Evolutionary conservation across 2,329 filamentous ascomycete species (phyloP).

Genomic region (Botryotinia calthae): DNA sequence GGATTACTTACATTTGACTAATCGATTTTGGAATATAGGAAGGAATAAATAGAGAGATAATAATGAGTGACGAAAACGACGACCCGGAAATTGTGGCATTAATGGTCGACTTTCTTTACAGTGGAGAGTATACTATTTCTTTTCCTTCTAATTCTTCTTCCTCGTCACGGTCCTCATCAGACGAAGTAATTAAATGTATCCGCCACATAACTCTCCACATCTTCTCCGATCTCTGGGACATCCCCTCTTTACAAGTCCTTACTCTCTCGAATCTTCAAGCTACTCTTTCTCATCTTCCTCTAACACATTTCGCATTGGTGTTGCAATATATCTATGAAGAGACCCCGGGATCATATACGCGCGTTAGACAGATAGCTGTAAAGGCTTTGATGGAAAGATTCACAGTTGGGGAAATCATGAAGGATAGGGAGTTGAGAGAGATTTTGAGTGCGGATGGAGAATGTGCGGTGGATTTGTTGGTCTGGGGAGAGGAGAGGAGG

Average conservation of each 20-base stretch:
- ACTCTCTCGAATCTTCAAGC: not conserved
- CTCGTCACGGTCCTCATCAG: not conserved
- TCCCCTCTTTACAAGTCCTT: not conserved
- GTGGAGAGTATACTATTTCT: not conserved
- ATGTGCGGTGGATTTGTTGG: not conserved
- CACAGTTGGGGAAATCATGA: not conserved
- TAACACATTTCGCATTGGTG: not conserved
- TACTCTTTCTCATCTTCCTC: not conserved
- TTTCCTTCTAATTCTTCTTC: not conserved
- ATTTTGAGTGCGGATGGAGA: not conserved
- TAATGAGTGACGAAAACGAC: not conserved
- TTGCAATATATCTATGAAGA: not conserved
- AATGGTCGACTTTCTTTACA: conserved; percentile 19
- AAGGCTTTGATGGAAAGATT: not conserved
- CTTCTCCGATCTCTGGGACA: not conserved
- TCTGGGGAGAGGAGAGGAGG: not conserved
- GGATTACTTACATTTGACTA: not conserved
- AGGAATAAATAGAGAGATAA: not conserved
- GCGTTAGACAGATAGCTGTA: not conserved
- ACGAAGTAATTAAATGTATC: not conserved
- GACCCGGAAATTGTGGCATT: conserved; percentile 15
- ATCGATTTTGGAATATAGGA: not conserved
- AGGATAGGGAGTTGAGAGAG: not conserved
- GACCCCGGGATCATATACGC: not conserved
- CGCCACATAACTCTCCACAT: not conserved